Conservation (phyloP, 768 basidiomycete species). For the Mycena belliarum region DNA sequence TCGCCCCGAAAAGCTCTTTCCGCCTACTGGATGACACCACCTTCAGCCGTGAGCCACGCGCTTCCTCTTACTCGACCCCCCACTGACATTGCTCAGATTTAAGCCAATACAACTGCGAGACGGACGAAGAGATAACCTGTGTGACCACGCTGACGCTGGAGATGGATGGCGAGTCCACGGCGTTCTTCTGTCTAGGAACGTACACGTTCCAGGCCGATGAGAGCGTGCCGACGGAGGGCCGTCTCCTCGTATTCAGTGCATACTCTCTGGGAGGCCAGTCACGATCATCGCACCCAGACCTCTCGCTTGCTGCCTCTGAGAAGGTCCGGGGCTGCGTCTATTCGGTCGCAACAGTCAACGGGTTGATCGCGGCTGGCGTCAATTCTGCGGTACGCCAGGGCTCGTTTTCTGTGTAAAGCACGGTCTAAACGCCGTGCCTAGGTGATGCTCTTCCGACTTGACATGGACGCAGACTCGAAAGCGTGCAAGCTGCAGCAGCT, state of each 20-base stretch:
- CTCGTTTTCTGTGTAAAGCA: not conserved
- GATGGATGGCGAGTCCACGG: slow-evolving; percentile 29
- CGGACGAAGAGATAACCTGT: slow-evolving; percentile 66
- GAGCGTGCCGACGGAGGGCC: slow-evolving; percentile 55
- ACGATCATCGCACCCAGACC: slow-evolving; percentile 30
- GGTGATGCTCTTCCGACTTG: slow-evolving; percentile 51
- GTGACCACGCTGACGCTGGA: slow-evolving; percentile 39
- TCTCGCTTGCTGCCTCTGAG: slow-evolving; percentile 42
- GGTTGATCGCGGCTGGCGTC: slow-evolving; percentile 64
- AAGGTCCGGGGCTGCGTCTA: slow-evolving; percentile 70
- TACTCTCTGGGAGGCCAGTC: slow-evolving; percentile 27
- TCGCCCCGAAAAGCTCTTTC: slow-evolving; percentile 51
- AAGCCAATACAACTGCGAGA: slow-evolving; percentile 47
- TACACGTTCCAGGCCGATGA: slow-evolving; percentile 44
- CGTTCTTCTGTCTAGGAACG: slow-evolving; percentile 55
- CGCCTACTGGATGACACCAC: slow-evolving; percentile 65
- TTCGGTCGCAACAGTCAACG: slow-evolving; percentile 51
- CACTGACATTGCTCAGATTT: slow-evolving; percentile 35
- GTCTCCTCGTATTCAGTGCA: slow-evolving; percentile 58
- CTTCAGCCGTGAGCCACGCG: slow-evolving; percentile 54
- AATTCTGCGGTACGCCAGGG: slow-evolving; percentile 66
- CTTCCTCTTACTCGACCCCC: not conserved
- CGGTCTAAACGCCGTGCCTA: slow-evolving; percentile 23
- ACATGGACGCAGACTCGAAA: slow-evolving; percentile 33
- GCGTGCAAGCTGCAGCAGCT: slow-evolving; percentile 42